A percentile compares a stretch with the other conserved stretches of the same genome.
Evolutionary conservation across 23 red algal genomes (phyloP).

Genomic region (Pyropia haitanensis): DNA sequence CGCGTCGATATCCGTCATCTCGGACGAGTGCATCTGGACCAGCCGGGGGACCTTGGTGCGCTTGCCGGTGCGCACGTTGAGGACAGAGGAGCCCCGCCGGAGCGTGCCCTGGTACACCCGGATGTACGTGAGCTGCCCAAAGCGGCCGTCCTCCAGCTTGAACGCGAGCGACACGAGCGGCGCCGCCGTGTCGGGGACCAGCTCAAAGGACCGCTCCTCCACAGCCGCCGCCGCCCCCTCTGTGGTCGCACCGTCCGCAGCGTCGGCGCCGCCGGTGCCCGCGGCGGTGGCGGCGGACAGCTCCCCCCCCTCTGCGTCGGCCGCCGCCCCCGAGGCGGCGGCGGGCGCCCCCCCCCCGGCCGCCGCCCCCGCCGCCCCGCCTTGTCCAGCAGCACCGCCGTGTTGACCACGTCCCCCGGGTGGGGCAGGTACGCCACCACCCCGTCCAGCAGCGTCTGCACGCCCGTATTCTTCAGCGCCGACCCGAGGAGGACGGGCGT

Average conservation of each 20-base stretch:
- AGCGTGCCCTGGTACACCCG: conserved; percentile 91
- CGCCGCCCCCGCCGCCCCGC: too few species aligned
- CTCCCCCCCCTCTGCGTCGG: background rate
- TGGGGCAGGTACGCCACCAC: conserved; percentile 84
- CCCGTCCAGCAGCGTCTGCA: conserved; percentile 89
- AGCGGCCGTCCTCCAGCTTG: conserved; percentile 95
- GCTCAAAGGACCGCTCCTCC: conserved; percentile 32
- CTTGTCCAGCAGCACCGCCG: conserved; percentile 29
- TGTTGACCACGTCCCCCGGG: conserved; percentile 63
- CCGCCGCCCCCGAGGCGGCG: too few species aligned
- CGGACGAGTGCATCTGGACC: conserved; percentile 81
- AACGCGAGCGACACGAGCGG: conserved; percentile 78
- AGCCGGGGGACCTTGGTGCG: conserved; percentile 84
- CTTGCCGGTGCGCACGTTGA: conserved; percentile 85
- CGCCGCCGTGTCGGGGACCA: conserved; percentile 45
- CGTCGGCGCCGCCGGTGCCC: background rate
- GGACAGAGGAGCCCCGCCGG: conserved; percentile 50
- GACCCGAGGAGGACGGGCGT: conserved; percentile 73
- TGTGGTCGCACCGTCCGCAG: conserved; percentile 2
- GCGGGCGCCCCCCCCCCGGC: too few species aligned
- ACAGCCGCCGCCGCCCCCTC: conserved; percentile 6
- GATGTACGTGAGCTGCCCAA: conserved; percentile 93
- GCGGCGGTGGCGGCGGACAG: conserved; percentile 4
- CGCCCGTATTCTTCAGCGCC: conserved; percentile 92
- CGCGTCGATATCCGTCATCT: conserved; percentile 93